Evolutionary conservation across 495 filamentous ascomycete genomes (phyloP).

Genomic region (Penicillium alfredii): DNA sequence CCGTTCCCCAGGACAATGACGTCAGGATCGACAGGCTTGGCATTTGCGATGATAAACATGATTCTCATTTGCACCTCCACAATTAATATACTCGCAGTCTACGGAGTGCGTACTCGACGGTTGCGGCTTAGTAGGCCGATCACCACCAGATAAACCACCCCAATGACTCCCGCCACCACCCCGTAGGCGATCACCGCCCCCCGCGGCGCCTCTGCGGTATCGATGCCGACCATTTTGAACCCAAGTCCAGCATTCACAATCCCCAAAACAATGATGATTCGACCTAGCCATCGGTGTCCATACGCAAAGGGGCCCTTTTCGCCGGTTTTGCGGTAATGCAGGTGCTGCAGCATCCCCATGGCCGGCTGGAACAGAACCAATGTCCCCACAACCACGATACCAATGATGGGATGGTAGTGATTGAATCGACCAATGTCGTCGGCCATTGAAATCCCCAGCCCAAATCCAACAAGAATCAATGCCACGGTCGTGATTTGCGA

Average conservation of each 20-base stretch:
- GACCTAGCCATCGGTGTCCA: slow-evolving; percentile 81
- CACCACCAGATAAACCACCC: slow-evolving; percentile 10
- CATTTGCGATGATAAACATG: too few relatives aligned
- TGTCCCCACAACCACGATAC: slow-evolving; percentile 48
- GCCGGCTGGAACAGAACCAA: slow-evolving; percentile 56
- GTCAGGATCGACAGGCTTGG: too few relatives aligned
- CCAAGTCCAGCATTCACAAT: slow-evolving; percentile 65
- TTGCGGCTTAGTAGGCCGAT: too few relatives aligned
- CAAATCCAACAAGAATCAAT: slow-evolving; percentile 54
- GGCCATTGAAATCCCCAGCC: slow-evolving; percentile 49
- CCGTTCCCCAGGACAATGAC: too few relatives aligned
- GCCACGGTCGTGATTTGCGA: slow-evolving; percentile 51
- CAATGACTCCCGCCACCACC: slow-evolving; percentile 49
- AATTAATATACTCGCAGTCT: too few relatives aligned
- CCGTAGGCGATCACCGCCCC: slow-evolving; percentile 49
- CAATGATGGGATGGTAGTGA: slow-evolving; percentile 42
- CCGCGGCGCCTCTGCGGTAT: neutral
- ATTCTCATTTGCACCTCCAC: too few relatives aligned
- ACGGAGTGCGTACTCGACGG: too few relatives aligned
- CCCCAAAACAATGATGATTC: slow-evolving; percentile 59
- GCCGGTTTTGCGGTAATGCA: slow-evolving; percentile 41
- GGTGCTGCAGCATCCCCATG: slow-evolving; percentile 59
- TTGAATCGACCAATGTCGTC: slow-evolving; percentile 18
- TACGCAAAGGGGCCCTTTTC: slow-evolving; percentile 45
- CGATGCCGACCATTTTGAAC: slow-evolving; percentile 25